phyloP scores from a whole-genome alignment of 2,329 filamentous ascomycete species.

The Verticillium nubilum region DNA sequence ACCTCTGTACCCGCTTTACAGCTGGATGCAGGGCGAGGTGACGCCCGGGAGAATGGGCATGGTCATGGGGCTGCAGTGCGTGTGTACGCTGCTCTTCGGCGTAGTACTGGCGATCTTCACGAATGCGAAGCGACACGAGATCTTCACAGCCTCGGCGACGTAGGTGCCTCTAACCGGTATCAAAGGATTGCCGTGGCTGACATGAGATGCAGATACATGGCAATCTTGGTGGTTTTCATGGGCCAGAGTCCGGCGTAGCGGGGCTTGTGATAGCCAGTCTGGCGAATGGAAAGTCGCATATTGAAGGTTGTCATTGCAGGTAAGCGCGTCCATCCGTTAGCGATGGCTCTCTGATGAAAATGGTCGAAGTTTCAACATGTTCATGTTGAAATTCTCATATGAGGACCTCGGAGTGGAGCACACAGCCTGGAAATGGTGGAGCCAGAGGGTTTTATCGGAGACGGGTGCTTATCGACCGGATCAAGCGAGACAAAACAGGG shows the following conservation, averaged over 20 bases:
- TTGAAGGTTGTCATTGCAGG: background rate
- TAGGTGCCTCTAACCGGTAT: background rate
- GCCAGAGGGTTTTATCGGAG: background rate
- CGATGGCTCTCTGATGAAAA: background rate
- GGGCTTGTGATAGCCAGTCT: background rate
- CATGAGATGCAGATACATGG: background rate
- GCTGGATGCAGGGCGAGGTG: background rate
- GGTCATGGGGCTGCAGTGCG: background rate
- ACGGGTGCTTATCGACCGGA: background rate
- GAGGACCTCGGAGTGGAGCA: background rate
- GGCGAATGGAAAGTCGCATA: background rate
- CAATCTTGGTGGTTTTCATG: background rate
- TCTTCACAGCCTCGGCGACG: conserved; percentile 1
- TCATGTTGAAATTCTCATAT: background rate
- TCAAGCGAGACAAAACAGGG: background rate
- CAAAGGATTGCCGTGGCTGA: background rate
- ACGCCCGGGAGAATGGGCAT: background rate
- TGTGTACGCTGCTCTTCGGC: background rate
- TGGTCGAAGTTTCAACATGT: background rate
- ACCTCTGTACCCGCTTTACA: background rate
- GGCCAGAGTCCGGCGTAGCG: background rate
- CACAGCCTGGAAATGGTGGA: background rate
- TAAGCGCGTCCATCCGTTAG: background rate
- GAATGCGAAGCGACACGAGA: background rate
- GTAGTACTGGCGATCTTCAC: background rate